Percentiles rank a stretch among this genome's conserved stretches.
These are phyloP conservation scores for Lasiosphaeria miniovina DNA, from an alignment of 495 filamentous ascomycete genomes.

Conservation along the genomic window DNA sequence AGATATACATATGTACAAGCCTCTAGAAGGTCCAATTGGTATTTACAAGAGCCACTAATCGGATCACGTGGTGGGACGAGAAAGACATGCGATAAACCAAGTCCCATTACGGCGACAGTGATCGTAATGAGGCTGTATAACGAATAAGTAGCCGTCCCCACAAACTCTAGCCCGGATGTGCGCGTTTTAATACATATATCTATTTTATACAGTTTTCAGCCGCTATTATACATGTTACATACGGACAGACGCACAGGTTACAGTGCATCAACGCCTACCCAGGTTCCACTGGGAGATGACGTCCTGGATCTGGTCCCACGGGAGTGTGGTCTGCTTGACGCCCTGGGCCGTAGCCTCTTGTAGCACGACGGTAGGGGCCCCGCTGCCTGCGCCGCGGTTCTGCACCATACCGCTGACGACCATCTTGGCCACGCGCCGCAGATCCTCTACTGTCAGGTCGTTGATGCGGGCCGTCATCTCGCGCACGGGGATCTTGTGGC, in stretches of 20 bases:
- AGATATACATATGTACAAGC: too few relatives aligned
- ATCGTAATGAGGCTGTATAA: too few relatives aligned
- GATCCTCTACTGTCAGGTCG: conserved; percentile 71
- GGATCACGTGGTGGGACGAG: too few relatives aligned
- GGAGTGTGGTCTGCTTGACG: conserved; percentile 49
- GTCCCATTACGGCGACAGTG: too few relatives aligned
- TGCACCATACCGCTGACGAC: conserved; percentile 74
- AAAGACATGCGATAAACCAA: too few relatives aligned
- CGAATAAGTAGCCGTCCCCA: too few relatives aligned
- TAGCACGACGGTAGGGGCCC: conserved; percentile 90
- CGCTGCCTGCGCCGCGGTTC: conserved; percentile 76
- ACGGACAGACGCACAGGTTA: not conserved
- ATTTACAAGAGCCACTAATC: too few relatives aligned
- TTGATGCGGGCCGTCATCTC: conserved; percentile 94
- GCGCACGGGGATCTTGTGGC: conserved; percentile 79
- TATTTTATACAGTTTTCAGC: conserved; percentile 9
- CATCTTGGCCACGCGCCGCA: conserved; percentile 76
- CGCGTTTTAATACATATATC: not conserved
- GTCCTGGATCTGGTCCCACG: conserved; percentile 89
- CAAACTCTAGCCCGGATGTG: too few relatives aligned
- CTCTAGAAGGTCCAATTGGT: too few relatives aligned
- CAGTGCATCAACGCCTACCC: conserved; percentile 47
- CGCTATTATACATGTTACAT: not conserved
- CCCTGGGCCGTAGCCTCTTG: conserved; percentile 69
- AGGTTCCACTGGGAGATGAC: conserved; percentile 80